Base-by-base conservation (phyloP, 2,329 filamentous ascomycete species). In the Xylaria hypoxylon region DNA sequence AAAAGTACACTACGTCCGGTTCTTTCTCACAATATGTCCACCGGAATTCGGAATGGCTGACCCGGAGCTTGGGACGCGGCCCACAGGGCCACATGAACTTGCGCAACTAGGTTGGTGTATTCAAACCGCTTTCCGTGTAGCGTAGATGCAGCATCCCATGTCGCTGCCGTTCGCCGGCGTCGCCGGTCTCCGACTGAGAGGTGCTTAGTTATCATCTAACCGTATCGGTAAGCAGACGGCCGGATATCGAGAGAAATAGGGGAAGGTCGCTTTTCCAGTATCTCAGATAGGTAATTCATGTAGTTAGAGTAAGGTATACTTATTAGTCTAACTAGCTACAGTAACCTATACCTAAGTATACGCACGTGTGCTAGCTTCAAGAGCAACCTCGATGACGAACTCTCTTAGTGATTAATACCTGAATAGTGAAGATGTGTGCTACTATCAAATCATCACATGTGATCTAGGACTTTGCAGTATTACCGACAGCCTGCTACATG, bases 21-120 rank as follows among this genome's bases (percentile, higher is more conserved):
- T 42, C 35, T 59, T 58, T 50, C 44, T 53, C 52, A 40, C 62
- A 56, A 47, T 48, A 48, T 47, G 40, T 56, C 40, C 33, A 59
- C 64, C 65, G 65, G 65, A 67, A 64, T 40, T 52, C 65, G 65
- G 65, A 64, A 64, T 64, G 45, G 56, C 61, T 64, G 61, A 64
- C 56, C 65, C 61, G 65, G 63, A 45, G 35, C 42, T 63, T 52
- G 26, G 44, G 44, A 59, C 42, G 13, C 24, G 53, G 48, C 55
- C 64, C 64, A 63, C 59, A 52, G 58, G 33, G 38, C 50, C 55
- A 63, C 59, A 48, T 44, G 48, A 56, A 33, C 55, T 59, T 44
- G 35, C 35, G 52, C 64, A 60, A 61, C 57, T 64, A 47, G 51
- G 26, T 59, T 59, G 53, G 64, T 50, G 60, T 47, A 48, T 55